Conservation (phyloP, 2,329 filamentous ascomycete genomes). For the Colletotrichum paranaense region DNA sequence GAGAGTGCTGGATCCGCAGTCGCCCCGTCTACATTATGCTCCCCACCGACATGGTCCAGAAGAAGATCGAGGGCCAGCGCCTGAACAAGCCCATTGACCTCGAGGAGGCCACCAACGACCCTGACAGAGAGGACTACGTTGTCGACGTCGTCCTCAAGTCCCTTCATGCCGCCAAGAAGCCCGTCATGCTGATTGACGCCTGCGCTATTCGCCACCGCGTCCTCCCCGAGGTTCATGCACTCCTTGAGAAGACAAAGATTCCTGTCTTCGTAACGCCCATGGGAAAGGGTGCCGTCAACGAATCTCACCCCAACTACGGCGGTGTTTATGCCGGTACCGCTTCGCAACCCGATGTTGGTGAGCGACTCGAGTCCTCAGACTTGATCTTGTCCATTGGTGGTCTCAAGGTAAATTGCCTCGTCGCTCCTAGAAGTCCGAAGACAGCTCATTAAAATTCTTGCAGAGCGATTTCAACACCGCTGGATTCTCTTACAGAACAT, state of each 20-base stretch:
- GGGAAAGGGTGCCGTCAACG: slow-evolving; percentile 87
- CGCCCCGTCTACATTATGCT: slow-evolving; percentile 87
- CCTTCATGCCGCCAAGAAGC: slow-evolving; percentile 77
- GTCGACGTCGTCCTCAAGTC: slow-evolving; percentile 81
- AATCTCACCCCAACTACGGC: slow-evolving; percentile 79
- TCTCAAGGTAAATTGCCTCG: slow-evolving; percentile 55
- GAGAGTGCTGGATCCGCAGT: slow-evolving; percentile 78
- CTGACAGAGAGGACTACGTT: slow-evolving; percentile 82
- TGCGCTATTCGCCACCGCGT: slow-evolving; percentile 84
- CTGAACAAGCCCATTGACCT: slow-evolving; percentile 79
- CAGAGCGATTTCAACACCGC: slow-evolving; percentile 85
- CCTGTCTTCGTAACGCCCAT: slow-evolving; percentile 91
- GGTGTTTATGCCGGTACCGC: slow-evolving; percentile 88
- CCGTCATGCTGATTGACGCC: slow-evolving; percentile 84
- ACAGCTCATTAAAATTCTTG: background rate
- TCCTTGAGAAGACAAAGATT: slow-evolving; percentile 79
- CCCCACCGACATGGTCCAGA: slow-evolving; percentile 82
- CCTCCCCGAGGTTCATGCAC: slow-evolving; percentile 75
- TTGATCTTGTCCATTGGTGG: slow-evolving; percentile 77
- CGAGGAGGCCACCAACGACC: slow-evolving; percentile 71
- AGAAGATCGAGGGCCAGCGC: slow-evolving; percentile 79
- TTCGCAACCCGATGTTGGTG: slow-evolving; percentile 72
- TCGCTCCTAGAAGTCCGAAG: background rate
- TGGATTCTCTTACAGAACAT: slow-evolving; percentile 84
- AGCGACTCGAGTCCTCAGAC: slow-evolving; percentile 75